phyloP scores from a whole-genome alignment of 2,329 filamentous ascomycete genomes.

The Teratosphaeria gauchensis region DNA sequence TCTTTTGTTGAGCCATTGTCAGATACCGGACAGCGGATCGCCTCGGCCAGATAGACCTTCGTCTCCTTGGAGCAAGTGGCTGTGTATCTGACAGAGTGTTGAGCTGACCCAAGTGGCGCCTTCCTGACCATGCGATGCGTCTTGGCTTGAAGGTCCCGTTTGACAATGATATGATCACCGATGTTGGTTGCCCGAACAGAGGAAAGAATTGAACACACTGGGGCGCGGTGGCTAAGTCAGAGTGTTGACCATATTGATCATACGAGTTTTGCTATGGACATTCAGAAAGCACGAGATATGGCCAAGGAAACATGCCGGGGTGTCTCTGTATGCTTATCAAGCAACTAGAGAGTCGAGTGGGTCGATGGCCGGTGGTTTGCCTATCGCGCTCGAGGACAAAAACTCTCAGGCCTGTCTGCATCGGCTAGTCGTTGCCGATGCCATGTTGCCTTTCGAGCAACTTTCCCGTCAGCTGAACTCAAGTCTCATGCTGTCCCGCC shows the following conservation, averaged over 20 bases:
- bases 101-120: too few species aligned
- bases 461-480: neutral
- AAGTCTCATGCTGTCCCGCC: neutral
- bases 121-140: too few species aligned
- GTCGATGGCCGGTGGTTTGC: neutral
- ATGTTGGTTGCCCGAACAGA: neutral
- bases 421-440: neutral
- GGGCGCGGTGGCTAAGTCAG: neutral
- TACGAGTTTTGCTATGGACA: neutral
- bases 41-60: neutral
- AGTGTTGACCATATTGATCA: neutral
- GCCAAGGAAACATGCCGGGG: neutral
- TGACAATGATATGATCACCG: too few species aligned
- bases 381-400: neutral
- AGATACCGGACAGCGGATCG: neutral
- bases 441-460: neutral
- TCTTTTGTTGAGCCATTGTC: neutral
- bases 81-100: neutral
- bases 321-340: neutral
- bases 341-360: neutral
- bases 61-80: neutral
- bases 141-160: neutral
- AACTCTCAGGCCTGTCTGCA: neutral
- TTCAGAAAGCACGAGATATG: neutral
- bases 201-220: neutral